Conservation (phyloP, 192 early-diverging fungal genomes). For the Powellomyces hirtus region DNA sequence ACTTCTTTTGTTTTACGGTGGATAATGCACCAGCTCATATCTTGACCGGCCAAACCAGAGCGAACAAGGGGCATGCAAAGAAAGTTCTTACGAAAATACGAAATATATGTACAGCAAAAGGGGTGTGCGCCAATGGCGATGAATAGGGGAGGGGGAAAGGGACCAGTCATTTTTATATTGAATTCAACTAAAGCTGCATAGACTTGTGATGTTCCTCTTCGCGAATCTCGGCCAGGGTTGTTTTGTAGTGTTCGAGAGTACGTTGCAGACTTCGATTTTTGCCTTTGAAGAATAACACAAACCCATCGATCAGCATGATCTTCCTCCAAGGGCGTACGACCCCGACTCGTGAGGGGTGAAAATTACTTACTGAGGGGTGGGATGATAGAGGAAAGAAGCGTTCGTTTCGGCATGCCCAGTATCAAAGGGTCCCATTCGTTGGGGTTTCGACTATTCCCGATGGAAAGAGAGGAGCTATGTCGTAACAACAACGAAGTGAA, state of each 20-base stretch:
- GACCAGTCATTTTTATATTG: too few species aligned
- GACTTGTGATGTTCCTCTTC: neutral
- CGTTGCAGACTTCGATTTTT: conserved; percentile 20
- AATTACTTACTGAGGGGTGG: conserved; percentile 54
- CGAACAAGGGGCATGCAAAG: too few species aligned
- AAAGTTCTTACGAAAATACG: too few species aligned
- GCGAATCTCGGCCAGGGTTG: neutral
- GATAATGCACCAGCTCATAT: too few species aligned
- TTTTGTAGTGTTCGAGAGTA: neutral
- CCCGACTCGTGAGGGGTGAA: neutral
- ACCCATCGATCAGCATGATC: neutral
- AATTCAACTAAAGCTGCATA: neutral
- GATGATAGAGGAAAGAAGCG: conserved; percentile 62
- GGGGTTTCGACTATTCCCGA: neutral
- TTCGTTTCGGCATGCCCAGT: conserved; percentile 61
- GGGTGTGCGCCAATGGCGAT: too few species aligned
- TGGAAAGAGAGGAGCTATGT: conserved; percentile 10
- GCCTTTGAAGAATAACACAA: neutral
- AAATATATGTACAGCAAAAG: too few species aligned
- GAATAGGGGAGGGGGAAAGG: too few species aligned
- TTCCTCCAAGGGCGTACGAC: neutral
- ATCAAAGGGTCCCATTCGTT: conserved; percentile 9
- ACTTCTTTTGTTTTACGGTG: too few species aligned
- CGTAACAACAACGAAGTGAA: conserved; percentile 6
- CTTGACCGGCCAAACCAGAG: too few species aligned